phyloP scores from a whole-genome alignment of 148 eudicot genomes.

The Camellia granthamiana region DNA sequence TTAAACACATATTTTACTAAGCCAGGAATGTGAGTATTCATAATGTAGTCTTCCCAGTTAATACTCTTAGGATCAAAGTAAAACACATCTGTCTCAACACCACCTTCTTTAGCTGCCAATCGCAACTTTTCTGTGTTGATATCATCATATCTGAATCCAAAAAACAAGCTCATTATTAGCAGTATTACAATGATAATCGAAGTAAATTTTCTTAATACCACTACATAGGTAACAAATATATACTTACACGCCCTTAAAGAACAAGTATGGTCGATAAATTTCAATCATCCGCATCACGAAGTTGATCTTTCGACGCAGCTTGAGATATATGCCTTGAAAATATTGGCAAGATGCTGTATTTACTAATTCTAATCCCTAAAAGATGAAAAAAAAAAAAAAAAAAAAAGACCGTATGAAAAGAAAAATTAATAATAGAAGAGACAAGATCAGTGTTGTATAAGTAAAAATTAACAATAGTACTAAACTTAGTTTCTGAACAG shows the following conservation, averaged over 20 bases:
- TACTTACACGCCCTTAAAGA: conserved; percentile 73
- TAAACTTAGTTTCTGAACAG: background rate
- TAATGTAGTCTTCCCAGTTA: conserved; percentile 55
- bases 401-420: background rate
- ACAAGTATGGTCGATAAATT: conserved; percentile 61
- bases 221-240: background rate
- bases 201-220: background rate
- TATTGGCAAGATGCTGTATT: conserved; percentile 51
- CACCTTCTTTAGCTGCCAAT: conserved; percentile 24
- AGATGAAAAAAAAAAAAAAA: background rate
- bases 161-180: background rate
- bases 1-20: conserved; percentile 39
- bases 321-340: conserved; percentile 34
- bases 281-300: conserved; percentile 49
- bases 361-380: conserved; percentile 45
- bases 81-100: conserved; percentile 34
- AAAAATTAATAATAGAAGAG: background rate
- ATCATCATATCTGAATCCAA: conserved; percentile 37
- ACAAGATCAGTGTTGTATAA: background rate
- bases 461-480: background rate
- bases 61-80: conserved; percentile 45
- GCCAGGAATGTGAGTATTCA: conserved; percentile 45
- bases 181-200: too few species aligned
- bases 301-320: conserved; percentile 48
- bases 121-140: conserved; percentile 43